These are phyloP conservation scores for Tetraselmis chui DNA, from an alignment of 139 green algal species.

Conservation along the genomic window DNA sequence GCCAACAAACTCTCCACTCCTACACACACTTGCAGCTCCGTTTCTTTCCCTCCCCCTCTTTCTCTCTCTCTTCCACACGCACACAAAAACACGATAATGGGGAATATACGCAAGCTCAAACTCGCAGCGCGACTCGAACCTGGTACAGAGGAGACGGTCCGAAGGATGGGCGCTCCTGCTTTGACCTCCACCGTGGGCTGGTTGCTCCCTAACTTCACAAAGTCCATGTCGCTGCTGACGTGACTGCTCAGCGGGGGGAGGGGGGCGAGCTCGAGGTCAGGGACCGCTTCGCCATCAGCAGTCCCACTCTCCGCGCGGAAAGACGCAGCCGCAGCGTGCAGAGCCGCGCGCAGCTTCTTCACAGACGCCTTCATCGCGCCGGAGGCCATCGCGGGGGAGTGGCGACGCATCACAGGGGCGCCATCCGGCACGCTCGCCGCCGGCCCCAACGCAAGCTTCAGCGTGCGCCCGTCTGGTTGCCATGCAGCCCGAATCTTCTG, in stretches of 20 bases:
- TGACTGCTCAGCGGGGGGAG: neutral
- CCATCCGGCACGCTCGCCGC: too few relatives aligned
- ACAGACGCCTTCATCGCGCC: neutral
- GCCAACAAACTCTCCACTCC: too few relatives aligned
- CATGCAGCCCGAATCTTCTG: neutral
- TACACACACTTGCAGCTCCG: too few relatives aligned
- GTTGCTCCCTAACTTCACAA: neutral
- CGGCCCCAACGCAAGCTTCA: neutral
- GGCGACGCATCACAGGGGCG: neutral
- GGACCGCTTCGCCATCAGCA: neutral
- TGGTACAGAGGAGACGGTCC: neutral
- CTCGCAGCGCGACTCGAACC: too few relatives aligned
- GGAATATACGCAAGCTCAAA: too few relatives aligned
- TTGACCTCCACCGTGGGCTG: neutral
- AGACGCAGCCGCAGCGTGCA: neutral
- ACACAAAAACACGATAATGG: too few relatives aligned
- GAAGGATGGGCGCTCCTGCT: neutral
- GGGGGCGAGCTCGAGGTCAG: neutral
- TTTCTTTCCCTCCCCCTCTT: too few relatives aligned
- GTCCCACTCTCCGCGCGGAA: too few relatives aligned
- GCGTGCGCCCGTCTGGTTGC: neutral
- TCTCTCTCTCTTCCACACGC: too few relatives aligned
- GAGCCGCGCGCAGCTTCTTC: neutral
- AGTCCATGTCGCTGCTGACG: neutral
- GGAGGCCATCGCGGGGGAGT: neutral